Conservation (phyloP, 192 early-diverging fungal genomes). For the Phlyctochytrium arcticum region DNA sequence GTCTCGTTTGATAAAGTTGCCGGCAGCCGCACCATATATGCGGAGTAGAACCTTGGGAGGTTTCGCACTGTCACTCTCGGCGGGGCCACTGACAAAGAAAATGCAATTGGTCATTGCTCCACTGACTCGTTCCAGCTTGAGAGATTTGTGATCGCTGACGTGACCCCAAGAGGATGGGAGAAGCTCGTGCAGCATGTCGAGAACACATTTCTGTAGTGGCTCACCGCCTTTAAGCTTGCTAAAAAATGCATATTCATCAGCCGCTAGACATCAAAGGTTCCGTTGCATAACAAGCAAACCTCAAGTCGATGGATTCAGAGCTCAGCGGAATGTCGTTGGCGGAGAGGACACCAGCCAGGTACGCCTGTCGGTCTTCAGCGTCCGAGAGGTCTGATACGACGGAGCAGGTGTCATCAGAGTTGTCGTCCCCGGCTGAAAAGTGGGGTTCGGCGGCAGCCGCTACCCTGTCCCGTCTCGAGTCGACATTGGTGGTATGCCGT, state of each 20-base stretch:
- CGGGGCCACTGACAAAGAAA: slow-evolving; percentile 34
- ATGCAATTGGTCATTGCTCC: slow-evolving; percentile 69
- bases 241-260: not conserved
- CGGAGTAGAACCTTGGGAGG: slow-evolving; percentile 34
- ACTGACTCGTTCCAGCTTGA: slow-evolving; percentile 49
- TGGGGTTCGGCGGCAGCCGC: not conserved
- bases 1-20: slow-evolving; percentile 70
- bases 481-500: too few relatives aligned
- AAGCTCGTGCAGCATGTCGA: slow-evolving; percentile 10
- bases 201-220: slow-evolving; percentile 5
- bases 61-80: not conserved
- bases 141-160: slow-evolving; percentile 9
- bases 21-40: slow-evolving; percentile 78
- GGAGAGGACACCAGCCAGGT: not conserved
- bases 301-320: not conserved
- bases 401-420: slow-evolving; percentile 2
- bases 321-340: slow-evolving; percentile 2
- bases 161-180: slow-evolving; percentile 13
- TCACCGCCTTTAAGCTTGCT: not conserved
- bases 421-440: not conserved
- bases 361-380: not conserved
- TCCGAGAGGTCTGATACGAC: slow-evolving; percentile 14
- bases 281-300: not conserved
- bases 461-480: slow-evolving; percentile 4
- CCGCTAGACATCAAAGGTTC: not conserved